These are phyloP conservation scores for Carex littledalei DNA, from an alignment of 176 grass and related monocot genomes.

Conservation along the genomic window DNA sequence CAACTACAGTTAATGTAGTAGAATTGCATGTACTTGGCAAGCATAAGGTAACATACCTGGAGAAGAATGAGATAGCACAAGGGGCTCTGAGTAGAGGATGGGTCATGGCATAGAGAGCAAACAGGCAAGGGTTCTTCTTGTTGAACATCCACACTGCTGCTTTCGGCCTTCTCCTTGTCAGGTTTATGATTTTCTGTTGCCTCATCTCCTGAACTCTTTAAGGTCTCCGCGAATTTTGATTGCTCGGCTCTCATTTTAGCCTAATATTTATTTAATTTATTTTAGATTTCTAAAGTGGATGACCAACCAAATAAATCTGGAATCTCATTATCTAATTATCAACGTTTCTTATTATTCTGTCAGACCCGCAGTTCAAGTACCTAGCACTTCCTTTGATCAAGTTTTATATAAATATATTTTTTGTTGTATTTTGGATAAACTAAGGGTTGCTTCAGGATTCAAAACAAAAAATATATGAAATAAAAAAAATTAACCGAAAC, in stretches of 20 bases:
- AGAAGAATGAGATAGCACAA: constrained; percentile 97
- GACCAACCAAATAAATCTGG: background rate
- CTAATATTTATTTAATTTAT: constrained; percentile 31
- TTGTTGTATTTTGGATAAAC: background rate
- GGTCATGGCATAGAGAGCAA: constrained; percentile 86
- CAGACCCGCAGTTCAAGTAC: background rate
- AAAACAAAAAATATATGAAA: background rate
- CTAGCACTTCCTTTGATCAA: background rate
- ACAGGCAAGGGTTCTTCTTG: constrained; percentile 53
- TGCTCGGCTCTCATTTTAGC: constrained; percentile 93
- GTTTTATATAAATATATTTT: background rate
- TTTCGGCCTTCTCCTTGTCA: constrained; percentile 37
- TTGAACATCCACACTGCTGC: constrained; percentile 36
- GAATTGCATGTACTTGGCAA: constrained; percentile 1
- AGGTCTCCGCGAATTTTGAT: constrained; percentile 76
- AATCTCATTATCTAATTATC: background rate
- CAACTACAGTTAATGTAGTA: constrained; percentile 22
- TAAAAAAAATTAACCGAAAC: background rate
- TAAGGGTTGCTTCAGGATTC: background rate
- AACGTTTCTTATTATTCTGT: background rate
- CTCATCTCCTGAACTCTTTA: constrained; percentile 47
- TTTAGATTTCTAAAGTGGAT: background rate
- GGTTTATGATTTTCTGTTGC: constrained; percentile 37
- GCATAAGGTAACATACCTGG: constrained; percentile 51
- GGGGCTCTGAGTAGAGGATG: constrained; percentile 74